Evolutionary conservation across 345 rosid species (phyloP), one percentile per base, ranked within the genome.

Genomic region (Hibiscus trionum): DNA sequence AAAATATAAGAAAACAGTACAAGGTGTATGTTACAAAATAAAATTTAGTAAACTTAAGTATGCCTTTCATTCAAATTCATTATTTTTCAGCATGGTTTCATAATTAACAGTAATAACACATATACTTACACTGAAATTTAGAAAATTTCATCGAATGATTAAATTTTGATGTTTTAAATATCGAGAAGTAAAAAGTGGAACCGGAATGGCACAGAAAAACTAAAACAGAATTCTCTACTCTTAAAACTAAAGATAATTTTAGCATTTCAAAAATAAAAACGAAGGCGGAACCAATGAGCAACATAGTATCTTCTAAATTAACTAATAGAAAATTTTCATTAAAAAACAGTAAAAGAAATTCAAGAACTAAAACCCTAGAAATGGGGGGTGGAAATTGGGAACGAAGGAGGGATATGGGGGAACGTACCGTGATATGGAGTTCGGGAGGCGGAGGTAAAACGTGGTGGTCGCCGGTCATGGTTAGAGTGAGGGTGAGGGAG

Each of bases 401-500:
- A 66, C 56, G 57, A 15, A 19, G 8, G 47, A 24, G 11, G 24
- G 62, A 11, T 11, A n/a, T 15, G 70, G 33, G 37, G 19, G 17
- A 26, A 66, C 57, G 37, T 47, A 66, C 71, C 39, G 71, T 47
- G 24, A 26, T 15, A 21, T 47, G 39, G 21, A 66, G 37, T 39
- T 47, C 16, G 70, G 70, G 37, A 1, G 61, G 61, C 35, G 62
- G 33, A 27, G 70, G 49, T 12, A 26, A 14, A 46, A 12, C 39
- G 14, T 26, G 58, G 42, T 66, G 58, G 56, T 27, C 71, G 71
- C 21, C 71, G 57, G 58, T 15, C 58, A 66, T 47, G 24, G 71
- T 66, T 26, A 35, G 58, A 47, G 56, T 26, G 71, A 47, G 71
- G 71, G 71, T 66, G 58, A 67, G 39, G 71, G 42, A 27, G 42